Conservation (phyloP, 345 rosid genomes). For the Psidium guajava region DNA sequence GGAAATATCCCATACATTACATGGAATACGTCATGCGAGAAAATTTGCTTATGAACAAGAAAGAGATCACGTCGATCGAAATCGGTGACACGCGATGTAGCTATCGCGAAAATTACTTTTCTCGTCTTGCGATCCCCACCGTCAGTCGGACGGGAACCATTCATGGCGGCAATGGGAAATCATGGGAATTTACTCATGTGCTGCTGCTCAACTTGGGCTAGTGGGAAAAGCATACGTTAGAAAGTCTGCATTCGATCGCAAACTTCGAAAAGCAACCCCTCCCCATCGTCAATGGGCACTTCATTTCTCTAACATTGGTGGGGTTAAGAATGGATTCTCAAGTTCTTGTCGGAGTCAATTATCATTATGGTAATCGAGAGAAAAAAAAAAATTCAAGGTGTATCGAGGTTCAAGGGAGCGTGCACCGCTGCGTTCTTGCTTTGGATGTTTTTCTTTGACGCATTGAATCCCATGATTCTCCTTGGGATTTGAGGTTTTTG, state of each 20-base stretch:
- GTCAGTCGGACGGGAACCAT: neutral
- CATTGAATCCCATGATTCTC: neutral
- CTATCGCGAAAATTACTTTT: neutral
- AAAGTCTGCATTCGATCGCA: neutral
- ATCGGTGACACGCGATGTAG: too few species aligned
- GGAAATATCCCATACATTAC: neutral
- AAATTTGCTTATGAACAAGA: neutral
- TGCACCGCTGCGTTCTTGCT: neutral
- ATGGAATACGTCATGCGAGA: fast-evolving
- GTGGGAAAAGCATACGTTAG: neutral
- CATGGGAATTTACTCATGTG: neutral
- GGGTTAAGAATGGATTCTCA: neutral
- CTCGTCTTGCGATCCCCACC: neutral
- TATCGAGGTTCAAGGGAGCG: neutral
- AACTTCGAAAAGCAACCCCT: neutral
- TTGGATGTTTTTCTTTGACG: neutral
- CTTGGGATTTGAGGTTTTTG: neutral
- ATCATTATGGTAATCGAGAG: neutral
- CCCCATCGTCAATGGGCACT: neutral
- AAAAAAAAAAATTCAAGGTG: neutral
- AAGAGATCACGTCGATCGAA: too few species aligned
- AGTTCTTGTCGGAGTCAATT: neutral
- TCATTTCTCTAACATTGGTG: neutral
- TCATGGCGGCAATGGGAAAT: neutral
- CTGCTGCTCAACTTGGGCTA: neutral